These are phyloP conservation scores for Rhodamnia rubescens DNA, from an alignment of 345 rosid species.

Conservation along the genomic window DNA sequence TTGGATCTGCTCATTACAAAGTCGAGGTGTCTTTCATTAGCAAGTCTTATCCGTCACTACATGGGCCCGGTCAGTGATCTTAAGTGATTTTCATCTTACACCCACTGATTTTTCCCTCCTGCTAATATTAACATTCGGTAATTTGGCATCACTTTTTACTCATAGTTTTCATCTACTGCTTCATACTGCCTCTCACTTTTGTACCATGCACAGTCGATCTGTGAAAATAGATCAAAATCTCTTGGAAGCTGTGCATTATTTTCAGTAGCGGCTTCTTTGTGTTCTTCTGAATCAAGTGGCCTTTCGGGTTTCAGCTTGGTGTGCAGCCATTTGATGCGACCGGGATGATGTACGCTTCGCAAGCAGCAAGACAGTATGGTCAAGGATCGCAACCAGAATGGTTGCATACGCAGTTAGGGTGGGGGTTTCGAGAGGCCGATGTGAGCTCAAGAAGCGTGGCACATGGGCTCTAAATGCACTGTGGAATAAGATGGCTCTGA, in stretches of 20 bases:
- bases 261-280: neutral
- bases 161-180: neutral
- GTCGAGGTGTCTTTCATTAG: neutral
- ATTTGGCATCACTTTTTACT: neutral
- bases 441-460: constrained; percentile 1
- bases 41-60: neutral
- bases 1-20: neutral
- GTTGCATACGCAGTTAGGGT: constrained; percentile 76
- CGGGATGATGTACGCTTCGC: constrained; percentile 47
- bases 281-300: neutral
- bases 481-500: neutral
- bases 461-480: neutral
- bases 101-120: neutral
- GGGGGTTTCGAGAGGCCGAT: constrained; percentile 38
- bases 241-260: neutral
- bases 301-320: constrained; percentile 23
- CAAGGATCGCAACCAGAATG: constrained; percentile 45
- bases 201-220: neutral
- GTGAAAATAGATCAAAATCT: neutral
- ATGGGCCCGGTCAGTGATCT: neutral
- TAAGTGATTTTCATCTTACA: neutral
- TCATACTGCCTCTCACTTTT: neutral
- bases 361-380: constrained; percentile 35
- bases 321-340: constrained; percentile 39
- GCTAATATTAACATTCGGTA: neutral